Percentiles rank a stretch among this genome's conserved stretches.
Conservation (phyloP, 2,329 filamentous ascomycete species). For the Bisporella sp. region DNA sequence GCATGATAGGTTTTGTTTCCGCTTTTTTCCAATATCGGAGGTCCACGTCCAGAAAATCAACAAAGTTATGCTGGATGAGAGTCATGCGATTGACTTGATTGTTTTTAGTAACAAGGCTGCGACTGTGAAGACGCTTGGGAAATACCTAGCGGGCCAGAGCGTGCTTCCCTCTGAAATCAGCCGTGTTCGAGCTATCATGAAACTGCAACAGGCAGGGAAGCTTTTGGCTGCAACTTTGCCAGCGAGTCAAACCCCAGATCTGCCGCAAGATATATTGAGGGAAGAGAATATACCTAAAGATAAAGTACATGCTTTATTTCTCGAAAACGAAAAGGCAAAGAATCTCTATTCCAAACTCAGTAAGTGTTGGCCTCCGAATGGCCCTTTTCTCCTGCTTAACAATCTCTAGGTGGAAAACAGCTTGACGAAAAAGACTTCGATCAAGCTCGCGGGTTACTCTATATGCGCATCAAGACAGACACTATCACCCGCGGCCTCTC, state of each 20-base stretch:
- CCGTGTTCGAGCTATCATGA: background rate
- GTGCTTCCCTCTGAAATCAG: background rate
- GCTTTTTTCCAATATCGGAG: conserved; percentile 3
- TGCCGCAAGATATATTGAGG: too few species aligned
- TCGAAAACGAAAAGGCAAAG: background rate
- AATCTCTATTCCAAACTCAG: background rate
- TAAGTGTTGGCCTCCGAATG: background rate
- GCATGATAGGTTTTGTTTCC: conserved; percentile 10
- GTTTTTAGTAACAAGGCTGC: conserved; percentile 7
- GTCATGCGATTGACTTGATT: conserved; percentile 7
- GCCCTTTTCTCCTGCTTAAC: background rate
- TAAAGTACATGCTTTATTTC: too few species aligned
- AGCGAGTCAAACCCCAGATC: background rate
- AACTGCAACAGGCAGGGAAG: background rate
- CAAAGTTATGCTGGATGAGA: conserved; percentile 8
- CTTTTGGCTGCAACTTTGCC: background rate
- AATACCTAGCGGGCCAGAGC: background rate
- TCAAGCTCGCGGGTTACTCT: conserved; percentile 20
- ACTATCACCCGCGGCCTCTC: background rate
- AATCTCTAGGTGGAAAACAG: background rate
- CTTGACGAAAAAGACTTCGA: conserved; percentile 16
- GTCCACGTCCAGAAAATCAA: conserved; percentile 10
- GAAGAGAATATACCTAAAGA: too few species aligned
- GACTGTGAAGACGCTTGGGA: background rate
- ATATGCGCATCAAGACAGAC: conserved; percentile 26